Percentiles rank a stretch among this genome's conserved stretches.
phyloP scores from a whole-genome alignment of 495 filamentous ascomycete genomes.

The Friedmanniomyces endolithicus region DNA sequence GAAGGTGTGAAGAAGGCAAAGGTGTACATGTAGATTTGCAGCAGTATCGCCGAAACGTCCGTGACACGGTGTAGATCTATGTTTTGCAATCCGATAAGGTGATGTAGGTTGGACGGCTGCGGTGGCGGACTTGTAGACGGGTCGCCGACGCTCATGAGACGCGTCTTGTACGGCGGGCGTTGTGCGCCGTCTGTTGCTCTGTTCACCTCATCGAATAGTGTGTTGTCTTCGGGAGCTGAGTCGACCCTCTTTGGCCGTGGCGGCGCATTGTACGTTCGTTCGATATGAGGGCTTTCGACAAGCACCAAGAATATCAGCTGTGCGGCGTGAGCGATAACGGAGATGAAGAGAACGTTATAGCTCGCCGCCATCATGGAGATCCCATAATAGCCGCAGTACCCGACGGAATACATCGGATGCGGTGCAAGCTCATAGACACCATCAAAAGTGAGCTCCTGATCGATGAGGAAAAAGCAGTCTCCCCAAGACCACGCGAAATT shows the following conservation, averaged over 20 bases:
- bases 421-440: conserved; percentile 94
- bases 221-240: not conserved
- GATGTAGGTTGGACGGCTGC: conserved; percentile 58
- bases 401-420: conserved; percentile 98
- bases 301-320: conserved; percentile 84
- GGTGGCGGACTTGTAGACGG: conserved; percentile 9
- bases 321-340: conserved; percentile 83
- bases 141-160: conserved; percentile 18
- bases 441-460: conserved; percentile 94
- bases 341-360: conserved; percentile 93
- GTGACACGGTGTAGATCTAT: conserved; percentile 76
- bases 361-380: conserved; percentile 98
- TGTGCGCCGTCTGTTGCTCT: conserved; percentile 6
- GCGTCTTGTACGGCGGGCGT: conserved; percentile 22
- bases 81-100: conserved; percentile 67
- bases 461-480: conserved; percentile 97
- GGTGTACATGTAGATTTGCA: conserved; percentile 58
- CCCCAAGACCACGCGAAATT: conserved; percentile 99
- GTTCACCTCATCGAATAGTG: not conserved
- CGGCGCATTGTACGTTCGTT: conserved; percentile 92
- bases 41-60: conserved; percentile 64
- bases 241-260: conserved; percentile 45
- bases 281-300: conserved; percentile 95
- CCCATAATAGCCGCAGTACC: conserved; percentile 95
- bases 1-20: conserved; percentile 66